Percentiles rank a stretch among this genome's conserved stretches.
These are phyloP conservation scores for Boechera retrofracta DNA, from an alignment of 345 rosid genomes.

Conservation along the genomic window DNA sequence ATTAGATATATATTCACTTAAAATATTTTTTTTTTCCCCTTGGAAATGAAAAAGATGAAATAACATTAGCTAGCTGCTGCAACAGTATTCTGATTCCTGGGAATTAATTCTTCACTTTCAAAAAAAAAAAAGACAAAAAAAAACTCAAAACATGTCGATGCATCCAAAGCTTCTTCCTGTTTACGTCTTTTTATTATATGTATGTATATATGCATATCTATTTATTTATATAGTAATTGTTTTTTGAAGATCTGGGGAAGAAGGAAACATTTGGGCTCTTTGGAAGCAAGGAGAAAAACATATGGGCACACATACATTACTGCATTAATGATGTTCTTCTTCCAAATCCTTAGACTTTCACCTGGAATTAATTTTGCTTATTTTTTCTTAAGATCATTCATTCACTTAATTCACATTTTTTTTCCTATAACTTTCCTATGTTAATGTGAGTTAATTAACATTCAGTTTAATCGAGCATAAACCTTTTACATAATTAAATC, in stretches of 20 bases:
- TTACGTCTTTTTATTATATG: slow-evolving; percentile 1
- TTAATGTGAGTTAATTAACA: background rate
- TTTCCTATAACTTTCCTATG: background rate
- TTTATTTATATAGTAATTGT: slow-evolving; percentile 1
- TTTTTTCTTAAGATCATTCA: background rate
- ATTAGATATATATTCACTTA: slow-evolving; percentile 7
- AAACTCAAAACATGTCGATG: slow-evolving; percentile 50
- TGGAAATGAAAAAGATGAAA: slow-evolving; percentile 49
- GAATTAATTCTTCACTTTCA: slow-evolving; percentile 38
- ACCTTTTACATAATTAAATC: background rate
- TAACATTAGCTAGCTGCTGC: slow-evolving; percentile 47
- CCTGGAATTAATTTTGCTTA: slow-evolving; percentile 10
- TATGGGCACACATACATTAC: slow-evolving; percentile 46
- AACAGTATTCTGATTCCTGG: slow-evolving; percentile 40
- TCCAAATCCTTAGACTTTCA: slow-evolving; percentile 42
- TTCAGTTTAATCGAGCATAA: background rate
- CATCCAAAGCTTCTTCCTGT: slow-evolving; percentile 54
- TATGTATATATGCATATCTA: background rate
- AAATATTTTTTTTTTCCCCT: slow-evolving; percentile 24
- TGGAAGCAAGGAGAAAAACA: slow-evolving; percentile 43
- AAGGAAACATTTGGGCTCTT: slow-evolving; percentile 71
- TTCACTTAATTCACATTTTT: background rate
- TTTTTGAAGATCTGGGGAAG: slow-evolving; percentile 39
- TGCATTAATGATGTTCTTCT: slow-evolving; percentile 34
- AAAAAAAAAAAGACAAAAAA: slow-evolving; percentile 41